Conservation (phyloP, 345 rosid genomes). For the Sonneratia alba region DNA sequence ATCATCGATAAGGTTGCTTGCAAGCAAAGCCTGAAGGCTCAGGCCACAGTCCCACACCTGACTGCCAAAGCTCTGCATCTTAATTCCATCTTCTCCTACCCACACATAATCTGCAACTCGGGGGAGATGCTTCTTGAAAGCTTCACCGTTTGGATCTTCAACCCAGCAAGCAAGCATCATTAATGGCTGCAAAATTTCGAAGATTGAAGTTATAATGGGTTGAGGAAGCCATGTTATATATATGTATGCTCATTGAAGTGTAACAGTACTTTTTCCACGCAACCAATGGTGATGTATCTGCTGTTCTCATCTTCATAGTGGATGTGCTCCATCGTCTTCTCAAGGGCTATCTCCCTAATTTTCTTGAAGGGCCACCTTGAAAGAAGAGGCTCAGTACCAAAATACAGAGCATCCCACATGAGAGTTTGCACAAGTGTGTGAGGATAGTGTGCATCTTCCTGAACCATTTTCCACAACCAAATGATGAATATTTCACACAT, state of each 20-base stretch:
- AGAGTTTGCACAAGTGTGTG: constrained; percentile 47
- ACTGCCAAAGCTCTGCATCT: constrained; percentile 85
- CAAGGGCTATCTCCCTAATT: constrained; percentile 42
- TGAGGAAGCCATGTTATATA: not conserved
- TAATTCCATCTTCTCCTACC: constrained; percentile 97
- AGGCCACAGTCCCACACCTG: constrained; percentile 74
- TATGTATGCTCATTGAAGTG: not conserved
- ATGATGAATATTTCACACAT: not conserved
- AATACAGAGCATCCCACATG: constrained; percentile 49
- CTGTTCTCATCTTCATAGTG: constrained; percentile 63
- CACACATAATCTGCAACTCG: constrained; percentile 70
- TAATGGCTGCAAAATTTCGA: constrained; percentile 21
- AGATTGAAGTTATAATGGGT: constrained; percentile 1
- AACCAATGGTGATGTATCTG: constrained; percentile 55
- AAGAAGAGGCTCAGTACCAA: constrained; percentile 38
- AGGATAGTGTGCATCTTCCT: constrained; percentile 58
- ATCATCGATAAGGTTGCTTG: constrained; percentile 46
- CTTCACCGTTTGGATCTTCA: constrained; percentile 49
- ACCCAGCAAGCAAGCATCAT: constrained; percentile 80
- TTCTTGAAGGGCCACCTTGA: constrained; percentile 50
- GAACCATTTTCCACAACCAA: not conserved
- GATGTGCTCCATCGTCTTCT: constrained; percentile 46
- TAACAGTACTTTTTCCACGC: constrained; percentile 45
- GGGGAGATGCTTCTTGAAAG: constrained; percentile 64
- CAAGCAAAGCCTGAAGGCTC: constrained; percentile 66